Percentiles rank a stretch among this genome's conserved stretches.
phyloP scores from a whole-genome alignment of 352 stramenopile genomes.

The Blastocystis hominis region DNA sequence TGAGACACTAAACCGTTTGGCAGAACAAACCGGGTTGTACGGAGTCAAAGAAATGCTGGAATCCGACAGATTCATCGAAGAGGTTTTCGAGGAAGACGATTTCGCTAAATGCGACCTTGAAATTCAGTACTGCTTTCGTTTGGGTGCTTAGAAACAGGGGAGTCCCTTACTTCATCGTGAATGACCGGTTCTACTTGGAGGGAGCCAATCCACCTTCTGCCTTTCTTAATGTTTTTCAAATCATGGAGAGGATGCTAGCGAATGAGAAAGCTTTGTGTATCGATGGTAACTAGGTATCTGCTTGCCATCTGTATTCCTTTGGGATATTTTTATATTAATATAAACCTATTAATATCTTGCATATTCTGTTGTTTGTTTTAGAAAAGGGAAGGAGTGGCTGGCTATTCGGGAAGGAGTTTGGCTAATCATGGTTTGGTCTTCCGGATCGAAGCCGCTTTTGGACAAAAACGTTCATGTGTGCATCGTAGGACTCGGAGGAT shows the following conservation, averaged over 20 bases:
- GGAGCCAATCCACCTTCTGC: slow-evolving; percentile 30
- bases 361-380: background rate
- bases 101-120: slow-evolving; percentile 26
- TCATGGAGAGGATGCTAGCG: background rate
- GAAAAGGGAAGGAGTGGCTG: background rate
- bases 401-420: background rate
- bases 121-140: background rate
- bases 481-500: slow-evolving; percentile 12
- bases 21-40: background rate
- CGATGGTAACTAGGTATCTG: background rate
- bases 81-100: slow-evolving; percentile 29
- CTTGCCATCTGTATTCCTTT: background rate
- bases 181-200: slow-evolving; percentile 27
- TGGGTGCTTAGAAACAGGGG: background rate
- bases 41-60: slow-evolving; percentile 6
- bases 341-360: slow-evolving; percentile 1
- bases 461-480: background rate
- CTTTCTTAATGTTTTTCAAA: slow-evolving; percentile 29
- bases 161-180: slow-evolving; percentile 29
- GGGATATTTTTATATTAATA: background rate
- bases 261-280: background rate
- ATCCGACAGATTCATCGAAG: background rate
- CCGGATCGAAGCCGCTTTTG: background rate
- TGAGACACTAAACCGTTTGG: background rate
- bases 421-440: background rate